Conservation (phyloP, 495 filamentous ascomycete species). For the Neurospora tetraspora region DNA sequence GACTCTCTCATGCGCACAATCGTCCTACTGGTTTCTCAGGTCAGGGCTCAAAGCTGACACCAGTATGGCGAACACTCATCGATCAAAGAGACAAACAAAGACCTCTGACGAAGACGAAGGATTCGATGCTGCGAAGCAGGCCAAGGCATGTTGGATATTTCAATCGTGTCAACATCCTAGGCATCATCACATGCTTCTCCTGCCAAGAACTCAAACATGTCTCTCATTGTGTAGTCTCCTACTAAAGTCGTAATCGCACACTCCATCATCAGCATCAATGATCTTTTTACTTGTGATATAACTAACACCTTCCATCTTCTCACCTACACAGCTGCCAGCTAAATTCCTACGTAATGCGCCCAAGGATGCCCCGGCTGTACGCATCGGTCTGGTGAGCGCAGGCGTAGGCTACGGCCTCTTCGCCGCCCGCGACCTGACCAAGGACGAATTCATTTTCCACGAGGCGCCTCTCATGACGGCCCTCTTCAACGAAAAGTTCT, state of each 20-base stretch:
- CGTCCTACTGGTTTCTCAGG: background rate
- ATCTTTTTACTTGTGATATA: background rate
- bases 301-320: background rate
- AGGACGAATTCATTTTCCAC: slow-evolving; percentile 19
- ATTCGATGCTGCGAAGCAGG: slow-evolving; percentile 20
- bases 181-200: background rate
- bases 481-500: slow-evolving; percentile 13
- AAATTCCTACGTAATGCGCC: slow-evolving; percentile 6
- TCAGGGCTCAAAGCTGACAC: slow-evolving; percentile 6
- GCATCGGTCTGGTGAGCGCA: slow-evolving; percentile 11
- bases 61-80: slow-evolving; percentile 8
- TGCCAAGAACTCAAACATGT: background rate
- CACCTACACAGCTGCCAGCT: slow-evolving; percentile 5
- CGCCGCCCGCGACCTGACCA: slow-evolving; percentile 13
- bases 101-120: background rate
- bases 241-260: background rate
- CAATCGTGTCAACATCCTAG: background rate
- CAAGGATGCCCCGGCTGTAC: slow-evolving; percentile 9
- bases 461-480: slow-evolving; percentile 17
- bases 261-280: background rate
- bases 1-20: background rate
- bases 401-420: slow-evolving; percentile 21
- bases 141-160: slow-evolving; percentile 7
- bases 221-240: background rate
- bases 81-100: background rate